Evolutionary conservation across 257 asterid genomes (phyloP).

Genomic region (Penstemon newberryi): DNA sequence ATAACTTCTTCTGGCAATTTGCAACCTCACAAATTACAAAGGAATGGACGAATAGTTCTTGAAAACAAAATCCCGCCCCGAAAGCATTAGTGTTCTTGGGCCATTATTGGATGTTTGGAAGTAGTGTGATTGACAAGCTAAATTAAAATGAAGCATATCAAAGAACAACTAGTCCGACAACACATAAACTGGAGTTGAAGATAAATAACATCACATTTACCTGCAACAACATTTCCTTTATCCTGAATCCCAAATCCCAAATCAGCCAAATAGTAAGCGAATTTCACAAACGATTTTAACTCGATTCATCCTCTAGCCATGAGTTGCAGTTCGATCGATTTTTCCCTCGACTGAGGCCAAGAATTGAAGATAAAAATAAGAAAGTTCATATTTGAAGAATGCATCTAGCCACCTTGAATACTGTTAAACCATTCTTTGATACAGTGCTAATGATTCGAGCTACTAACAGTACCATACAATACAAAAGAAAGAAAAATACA

Average conservation of each 20-base stretch:
- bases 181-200: background rate
- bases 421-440: slow-evolving; percentile 4
- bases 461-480: slow-evolving; percentile 4
- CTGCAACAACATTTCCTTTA: background rate
- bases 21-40: no score
- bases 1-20: no score
- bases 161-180: no score
- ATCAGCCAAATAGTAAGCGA: background rate
- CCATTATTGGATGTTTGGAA: no score
- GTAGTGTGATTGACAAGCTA: no score
- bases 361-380: background rate
- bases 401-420: slow-evolving; percentile 9
- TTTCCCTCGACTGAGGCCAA: background rate
- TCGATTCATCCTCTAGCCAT: background rate
- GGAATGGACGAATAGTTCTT: no score
- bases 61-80: no score
- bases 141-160: no score
- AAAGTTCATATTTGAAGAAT: background rate
- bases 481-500: background rate
- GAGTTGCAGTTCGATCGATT: background rate
- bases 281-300: background rate
- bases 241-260: background rate
- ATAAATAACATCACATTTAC: background rate
- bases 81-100: no score
- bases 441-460: slow-evolving; percentile 22